A percentile compares a stretch with the other conserved stretches of the same genome.
phyloP scores from a whole-genome alignment of 495 filamentous ascomycete genomes.

The Aspergillus olivimuriae region DNA sequence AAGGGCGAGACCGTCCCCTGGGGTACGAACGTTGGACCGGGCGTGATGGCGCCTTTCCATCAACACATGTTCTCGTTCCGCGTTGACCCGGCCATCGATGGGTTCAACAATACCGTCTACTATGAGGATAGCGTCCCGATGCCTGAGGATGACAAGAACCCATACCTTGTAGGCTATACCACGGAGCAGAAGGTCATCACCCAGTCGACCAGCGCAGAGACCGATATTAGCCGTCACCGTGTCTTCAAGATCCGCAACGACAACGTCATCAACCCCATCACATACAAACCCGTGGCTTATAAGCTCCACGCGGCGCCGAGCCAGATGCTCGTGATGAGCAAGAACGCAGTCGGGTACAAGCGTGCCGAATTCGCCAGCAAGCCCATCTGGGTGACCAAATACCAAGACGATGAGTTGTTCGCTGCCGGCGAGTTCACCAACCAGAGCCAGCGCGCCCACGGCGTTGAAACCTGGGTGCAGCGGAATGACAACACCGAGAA shows the following conservation, averaged over 20 bases:
- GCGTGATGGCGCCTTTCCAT: conserved; percentile 71
- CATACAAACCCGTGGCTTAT: conserved; percentile 70
- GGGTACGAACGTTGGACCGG: conserved; percentile 83
- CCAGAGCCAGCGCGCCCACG: conserved; percentile 61
- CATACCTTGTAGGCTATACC: conserved; percentile 71
- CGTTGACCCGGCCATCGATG: conserved; percentile 76
- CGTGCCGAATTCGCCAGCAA: conserved; percentile 80
- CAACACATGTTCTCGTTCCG: conserved; percentile 90
- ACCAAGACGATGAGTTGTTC: conserved; percentile 72
- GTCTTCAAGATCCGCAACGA: conserved; percentile 78
- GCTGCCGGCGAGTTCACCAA: conserved; percentile 84
- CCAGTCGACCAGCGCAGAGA: conserved; percentile 56
- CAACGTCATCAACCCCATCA: conserved; percentile 59
- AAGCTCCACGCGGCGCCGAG: conserved; percentile 69
- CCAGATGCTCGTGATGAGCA: conserved; percentile 73
- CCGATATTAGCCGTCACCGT: conserved; percentile 56
- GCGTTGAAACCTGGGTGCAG: conserved; percentile 48
- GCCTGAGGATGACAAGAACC: conserved; percentile 69
- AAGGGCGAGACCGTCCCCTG: conserved; percentile 56
- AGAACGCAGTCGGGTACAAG: conserved; percentile 58
- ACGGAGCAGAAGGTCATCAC: conserved; percentile 54
- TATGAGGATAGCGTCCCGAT: conserved; percentile 69
- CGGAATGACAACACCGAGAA: conserved; percentile 46
- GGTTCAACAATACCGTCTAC: conserved; percentile 61
- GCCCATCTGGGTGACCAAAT: conserved; percentile 74